phyloP scores from a whole-genome alignment of 257 asterid species.

The Fraxinus cuspidata region DNA sequence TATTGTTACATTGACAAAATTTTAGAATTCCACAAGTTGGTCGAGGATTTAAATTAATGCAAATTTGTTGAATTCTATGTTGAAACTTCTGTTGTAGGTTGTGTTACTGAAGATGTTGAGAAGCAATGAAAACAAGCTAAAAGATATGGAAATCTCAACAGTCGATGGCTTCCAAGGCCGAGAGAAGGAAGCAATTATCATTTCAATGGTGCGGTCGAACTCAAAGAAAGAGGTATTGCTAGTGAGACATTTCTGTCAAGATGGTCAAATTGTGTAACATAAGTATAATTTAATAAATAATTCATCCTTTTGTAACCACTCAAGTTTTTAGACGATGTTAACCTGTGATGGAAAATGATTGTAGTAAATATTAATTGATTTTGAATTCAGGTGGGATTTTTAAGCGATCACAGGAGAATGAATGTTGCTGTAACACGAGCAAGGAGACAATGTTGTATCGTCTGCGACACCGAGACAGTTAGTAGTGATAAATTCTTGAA shows the following conservation, averaged over 20 bases:
- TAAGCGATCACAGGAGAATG: conserved; percentile 92
- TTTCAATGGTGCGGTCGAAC: conserved; percentile 97
- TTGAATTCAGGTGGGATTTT: conserved; percentile 78
- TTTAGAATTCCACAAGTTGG: conserved; percentile 11
- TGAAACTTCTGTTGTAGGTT: conserved; percentile 51
- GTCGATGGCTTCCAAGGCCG: conserved; percentile 99
- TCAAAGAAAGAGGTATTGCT: conserved; percentile 78
- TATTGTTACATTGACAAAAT: conserved; percentile 20
- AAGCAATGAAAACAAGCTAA: conserved; percentile 76
- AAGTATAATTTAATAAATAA: not conserved
- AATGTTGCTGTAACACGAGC: conserved; percentile 98
- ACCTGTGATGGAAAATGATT: too few species aligned
- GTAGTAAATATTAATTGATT: conserved; percentile 11
- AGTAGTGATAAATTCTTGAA: conserved; percentile 83
- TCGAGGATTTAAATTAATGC: conserved; percentile 12
- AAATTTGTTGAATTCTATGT: not conserved
- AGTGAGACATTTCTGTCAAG: conserved; percentile 19
- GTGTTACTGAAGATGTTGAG: conserved; percentile 74
- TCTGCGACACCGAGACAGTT: conserved; percentile 95
- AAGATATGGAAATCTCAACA: conserved; percentile 86
- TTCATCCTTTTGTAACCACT: not conserved
- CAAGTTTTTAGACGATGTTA: not conserved
- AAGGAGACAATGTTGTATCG: conserved; percentile 89
- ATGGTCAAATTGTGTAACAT: conserved; percentile 2
- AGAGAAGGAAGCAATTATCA: conserved; percentile 94